These are phyloP conservation scores for Nakazawaea wyomingensis DNA, from an alignment of 805 yeast genomes.

Conservation along the genomic window DNA sequence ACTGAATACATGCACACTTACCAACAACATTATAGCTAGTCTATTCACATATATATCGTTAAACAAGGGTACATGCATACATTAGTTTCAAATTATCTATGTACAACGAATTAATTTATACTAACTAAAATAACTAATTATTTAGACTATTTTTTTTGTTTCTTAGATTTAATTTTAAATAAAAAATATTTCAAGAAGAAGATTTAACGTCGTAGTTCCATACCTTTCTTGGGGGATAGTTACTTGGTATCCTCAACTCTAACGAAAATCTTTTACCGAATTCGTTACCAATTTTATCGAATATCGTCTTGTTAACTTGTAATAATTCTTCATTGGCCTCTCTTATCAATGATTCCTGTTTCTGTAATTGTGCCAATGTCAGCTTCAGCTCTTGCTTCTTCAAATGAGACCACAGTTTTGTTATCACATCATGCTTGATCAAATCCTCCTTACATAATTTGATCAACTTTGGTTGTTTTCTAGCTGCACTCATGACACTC, in stretches of 20 bases:
- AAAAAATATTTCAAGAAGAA: too few relatives aligned
- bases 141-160: too few relatives aligned
- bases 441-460: slow-evolving; percentile 76
- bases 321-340: slow-evolving; percentile 72
- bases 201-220: slow-evolving; percentile 50
- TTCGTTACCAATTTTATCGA: slow-evolving; percentile 57
- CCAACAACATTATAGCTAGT: too few relatives aligned
- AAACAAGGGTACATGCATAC: too few relatives aligned
- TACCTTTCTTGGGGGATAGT: slow-evolving; percentile 74
- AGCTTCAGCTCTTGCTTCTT: slow-evolving; percentile 46
- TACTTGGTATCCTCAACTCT: slow-evolving; percentile 85
- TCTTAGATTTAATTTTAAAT: too few relatives aligned
- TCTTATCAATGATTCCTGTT: slow-evolving; percentile 61
- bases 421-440: slow-evolving; percentile 77
- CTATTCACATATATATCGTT: too few relatives aligned
- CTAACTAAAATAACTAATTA: too few relatives aligned
- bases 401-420: slow-evolving; percentile 72
- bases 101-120: not conserved
- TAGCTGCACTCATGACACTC: slow-evolving; percentile 78
- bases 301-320: slow-evolving; percentile 46
- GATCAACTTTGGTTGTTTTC: slow-evolving; percentile 81
- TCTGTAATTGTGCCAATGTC: slow-evolving; percentile 35
- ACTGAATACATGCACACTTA: too few relatives aligned
- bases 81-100: not conserved
- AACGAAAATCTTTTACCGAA: slow-evolving; percentile 59